phyloP scores from a whole-genome alignment of 495 filamentous ascomycete species.

The Hyaloscypha variabilis region DNA sequence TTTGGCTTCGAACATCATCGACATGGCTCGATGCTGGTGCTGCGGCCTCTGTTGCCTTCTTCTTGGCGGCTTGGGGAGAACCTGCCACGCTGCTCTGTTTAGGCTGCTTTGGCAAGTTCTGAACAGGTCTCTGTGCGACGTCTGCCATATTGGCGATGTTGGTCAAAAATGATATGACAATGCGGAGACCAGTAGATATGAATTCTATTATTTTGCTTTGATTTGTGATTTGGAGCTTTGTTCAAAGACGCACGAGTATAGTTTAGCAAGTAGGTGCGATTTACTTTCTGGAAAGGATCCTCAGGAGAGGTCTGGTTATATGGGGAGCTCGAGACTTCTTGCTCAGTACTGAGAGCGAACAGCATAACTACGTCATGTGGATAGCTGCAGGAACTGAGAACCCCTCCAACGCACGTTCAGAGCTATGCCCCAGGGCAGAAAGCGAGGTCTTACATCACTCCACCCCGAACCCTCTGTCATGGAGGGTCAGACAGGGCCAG shows the following conservation, averaged over 20 bases:
- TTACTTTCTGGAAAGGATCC: constrained; percentile 9
- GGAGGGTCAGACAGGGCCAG: constrained; percentile 3
- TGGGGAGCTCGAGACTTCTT: constrained; percentile 1
- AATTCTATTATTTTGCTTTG: constrained; percentile 6
- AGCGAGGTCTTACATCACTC: constrained; percentile 12
- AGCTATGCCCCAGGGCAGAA: constrained; percentile 10
- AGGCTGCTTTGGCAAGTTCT: constrained; percentile 13
- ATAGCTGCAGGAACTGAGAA: constrained; percentile 17
- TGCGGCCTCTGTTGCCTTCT: constrained; percentile 14
- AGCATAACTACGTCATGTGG: constrained; percentile 13
- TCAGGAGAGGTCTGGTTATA: constrained; percentile 8
- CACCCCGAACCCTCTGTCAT: background rate
- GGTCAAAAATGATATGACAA: background rate
- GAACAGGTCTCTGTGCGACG: constrained; percentile 11
- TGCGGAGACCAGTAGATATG: background rate
- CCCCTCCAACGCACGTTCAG: background rate
- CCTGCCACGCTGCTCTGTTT: background rate
- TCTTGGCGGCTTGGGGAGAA: constrained; percentile 3
- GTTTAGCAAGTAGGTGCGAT: background rate
- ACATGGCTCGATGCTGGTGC: constrained; percentile 9
- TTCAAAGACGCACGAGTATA: constrained; percentile 5
- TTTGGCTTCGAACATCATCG: constrained; percentile 7
- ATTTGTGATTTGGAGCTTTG: background rate
- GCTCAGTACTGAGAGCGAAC: background rate
- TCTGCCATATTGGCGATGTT: constrained; percentile 24